Conservation (phyloP, 1,139 yeast species). For the Taiozyma sp. region DNA sequence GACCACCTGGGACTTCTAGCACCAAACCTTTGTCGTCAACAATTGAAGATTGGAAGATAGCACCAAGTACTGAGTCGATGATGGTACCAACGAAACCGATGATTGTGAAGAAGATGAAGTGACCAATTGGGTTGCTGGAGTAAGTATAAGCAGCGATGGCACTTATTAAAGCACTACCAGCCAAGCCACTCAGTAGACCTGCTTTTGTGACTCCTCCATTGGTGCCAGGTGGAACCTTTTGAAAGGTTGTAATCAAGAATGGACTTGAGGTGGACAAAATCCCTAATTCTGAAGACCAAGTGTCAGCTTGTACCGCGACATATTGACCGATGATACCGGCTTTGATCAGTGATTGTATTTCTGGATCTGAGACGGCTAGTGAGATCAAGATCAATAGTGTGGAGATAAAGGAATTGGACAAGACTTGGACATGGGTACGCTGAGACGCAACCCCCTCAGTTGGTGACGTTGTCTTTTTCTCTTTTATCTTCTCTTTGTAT, state of each 20-base stretch:
- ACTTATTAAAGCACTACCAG: slow-evolving; percentile 36
- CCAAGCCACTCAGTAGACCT: slow-evolving; percentile 35
- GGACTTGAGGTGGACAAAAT: slow-evolving; percentile 36
- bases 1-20: slow-evolving; percentile 40
- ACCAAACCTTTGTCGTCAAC: slow-evolving; percentile 34
- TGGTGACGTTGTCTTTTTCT: slow-evolving; percentile 21
- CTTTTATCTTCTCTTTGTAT: slow-evolving; percentile 23
- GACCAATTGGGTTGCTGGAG: slow-evolving; percentile 9
- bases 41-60: slow-evolving; percentile 34
- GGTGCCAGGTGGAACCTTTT: slow-evolving; percentile 42
- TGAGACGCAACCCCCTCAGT: slow-evolving; percentile 20
- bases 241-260: slow-evolving; percentile 36
- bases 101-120: slow-evolving; percentile 27
- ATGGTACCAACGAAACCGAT: slow-evolving; percentile 39
- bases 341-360: slow-evolving; percentile 9
- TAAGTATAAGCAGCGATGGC: slow-evolving; percentile 24
- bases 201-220: slow-evolving; percentile 42
- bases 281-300: slow-evolving; percentile 47
- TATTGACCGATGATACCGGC: slow-evolving; percentile 39
- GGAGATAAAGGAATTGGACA: slow-evolving; percentile 38
- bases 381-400: slow-evolving; percentile 14
- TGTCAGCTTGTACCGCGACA: slow-evolving; percentile 43
- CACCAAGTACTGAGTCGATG: slow-evolving; percentile 42
- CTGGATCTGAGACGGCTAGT: slow-evolving; percentile 8
- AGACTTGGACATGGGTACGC: slow-evolving; percentile 38